Percentiles rank a stretch among this genome's conserved stretches.
Conservation (phyloP, 495 filamentous ascomycete species). For the Ascobolus immersus region DNA sequence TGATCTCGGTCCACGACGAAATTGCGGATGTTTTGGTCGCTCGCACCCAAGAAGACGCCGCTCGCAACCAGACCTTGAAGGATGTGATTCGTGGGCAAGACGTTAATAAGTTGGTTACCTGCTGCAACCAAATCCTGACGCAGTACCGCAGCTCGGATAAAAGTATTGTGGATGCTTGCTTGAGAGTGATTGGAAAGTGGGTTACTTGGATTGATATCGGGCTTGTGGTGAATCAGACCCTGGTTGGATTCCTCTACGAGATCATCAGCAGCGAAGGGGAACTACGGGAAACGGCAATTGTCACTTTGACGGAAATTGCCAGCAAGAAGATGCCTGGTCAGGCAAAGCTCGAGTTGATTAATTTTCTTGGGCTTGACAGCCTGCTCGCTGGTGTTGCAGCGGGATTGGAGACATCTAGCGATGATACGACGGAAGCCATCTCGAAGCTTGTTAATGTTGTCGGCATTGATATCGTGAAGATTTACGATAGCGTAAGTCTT, state of each 20-base stretch:
- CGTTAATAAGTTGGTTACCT: slow-evolving; percentile 55
- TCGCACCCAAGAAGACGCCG: slow-evolving; percentile 44
- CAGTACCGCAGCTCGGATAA: slow-evolving; percentile 54
- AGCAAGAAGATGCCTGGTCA: slow-evolving; percentile 88
- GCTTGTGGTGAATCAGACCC: slow-evolving; percentile 65
- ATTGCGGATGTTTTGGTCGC: slow-evolving; percentile 79
- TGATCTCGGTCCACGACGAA: slow-evolving; percentile 80
- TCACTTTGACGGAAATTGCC: slow-evolving; percentile 81
- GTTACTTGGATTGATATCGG: slow-evolving; percentile 95
- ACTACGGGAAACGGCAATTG: slow-evolving; percentile 64
- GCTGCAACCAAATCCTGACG: slow-evolving; percentile 75
- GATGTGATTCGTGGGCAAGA: slow-evolving; percentile 67
- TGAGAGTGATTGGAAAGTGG: slow-evolving; percentile 79
- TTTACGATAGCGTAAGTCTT: slow-evolving; percentile 26
- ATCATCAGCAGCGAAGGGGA: slow-evolving; percentile 45
- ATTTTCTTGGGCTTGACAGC: slow-evolving; percentile 67
- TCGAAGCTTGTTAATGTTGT: slow-evolving; percentile 90
- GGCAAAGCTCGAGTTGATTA: slow-evolving; percentile 84
- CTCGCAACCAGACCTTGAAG: slow-evolving; percentile 60
- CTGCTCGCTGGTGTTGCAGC: too few species aligned
- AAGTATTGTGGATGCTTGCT: slow-evolving; percentile 52
- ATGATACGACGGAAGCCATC: too few species aligned
- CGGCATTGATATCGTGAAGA: slow-evolving; percentile 59
- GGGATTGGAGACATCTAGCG: too few species aligned
- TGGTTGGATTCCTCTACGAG: slow-evolving; percentile 61